These are phyloP conservation scores for Cladosporium velox DNA, from an alignment of 2,329 filamentous ascomycete genomes.

Conservation along the genomic window DNA sequence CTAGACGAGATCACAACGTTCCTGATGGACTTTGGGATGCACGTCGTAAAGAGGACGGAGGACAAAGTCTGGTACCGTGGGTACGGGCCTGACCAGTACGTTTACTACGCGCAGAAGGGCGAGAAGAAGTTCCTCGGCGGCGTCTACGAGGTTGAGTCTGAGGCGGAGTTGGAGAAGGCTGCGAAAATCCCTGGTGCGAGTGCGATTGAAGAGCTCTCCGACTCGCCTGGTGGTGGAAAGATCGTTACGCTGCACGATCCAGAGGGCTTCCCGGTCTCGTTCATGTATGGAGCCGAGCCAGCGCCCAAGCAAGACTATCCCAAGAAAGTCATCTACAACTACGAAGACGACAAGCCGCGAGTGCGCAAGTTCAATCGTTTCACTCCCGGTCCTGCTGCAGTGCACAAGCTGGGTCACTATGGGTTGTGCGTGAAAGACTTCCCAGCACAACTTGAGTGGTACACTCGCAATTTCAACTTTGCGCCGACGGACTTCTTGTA, in stretches of 20 bases:
- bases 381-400: slow-evolving; percentile 51
- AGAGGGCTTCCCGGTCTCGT: slow-evolving; percentile 44
- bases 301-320: slow-evolving; percentile 30
- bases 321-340: slow-evolving; percentile 40
- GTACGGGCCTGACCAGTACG: slow-evolving; percentile 48
- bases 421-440: slow-evolving; percentile 44
- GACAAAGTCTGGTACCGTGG: slow-evolving; percentile 45
- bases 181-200: slow-evolving; percentile 34
- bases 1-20: slow-evolving; percentile 52
- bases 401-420: slow-evolving; percentile 55
- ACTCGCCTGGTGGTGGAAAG: slow-evolving; percentile 45
- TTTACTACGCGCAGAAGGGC: slow-evolving; percentile 46
- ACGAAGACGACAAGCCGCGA: slow-evolving; percentile 42
- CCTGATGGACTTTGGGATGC: slow-evolving; percentile 48
- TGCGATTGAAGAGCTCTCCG: slow-evolving; percentile 36
- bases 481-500: slow-evolving; percentile 47
- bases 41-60: slow-evolving; percentile 41
- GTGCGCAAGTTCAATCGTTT: slow-evolving; percentile 45
- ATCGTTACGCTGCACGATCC: slow-evolving; percentile 43
- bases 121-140: slow-evolving; percentile 47
- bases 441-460: slow-evolving; percentile 35
- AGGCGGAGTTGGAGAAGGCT: slow-evolving; percentile 47
- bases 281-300: slow-evolving; percentile 42
- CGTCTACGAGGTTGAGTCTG: slow-evolving; percentile 46
- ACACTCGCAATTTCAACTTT: slow-evolving; percentile 51